A percentile compares a stretch with the other conserved stretches of the same genome.
Conservation (phyloP, 2,329 filamentous ascomycete species). For the Aspergillus flavus region DNA sequence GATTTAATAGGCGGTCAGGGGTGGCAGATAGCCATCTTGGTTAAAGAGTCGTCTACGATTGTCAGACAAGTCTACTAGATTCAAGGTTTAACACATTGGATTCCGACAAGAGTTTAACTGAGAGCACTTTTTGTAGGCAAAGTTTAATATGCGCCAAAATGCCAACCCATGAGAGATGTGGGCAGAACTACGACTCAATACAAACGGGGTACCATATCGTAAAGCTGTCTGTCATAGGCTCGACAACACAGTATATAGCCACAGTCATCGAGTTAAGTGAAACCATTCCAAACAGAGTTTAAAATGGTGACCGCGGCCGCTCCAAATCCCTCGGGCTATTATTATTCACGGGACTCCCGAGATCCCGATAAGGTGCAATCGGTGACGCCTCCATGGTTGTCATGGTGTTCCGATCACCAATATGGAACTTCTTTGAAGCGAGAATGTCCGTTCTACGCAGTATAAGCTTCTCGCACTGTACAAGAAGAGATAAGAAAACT, state of each 20-base stretch:
- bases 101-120: not conserved
- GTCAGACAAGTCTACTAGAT: too few relatives aligned
- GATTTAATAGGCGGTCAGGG: not conserved
- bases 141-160: not conserved
- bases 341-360: not conserved
- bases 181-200: not conserved
- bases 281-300: not conserved
- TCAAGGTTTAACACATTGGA: too few relatives aligned
- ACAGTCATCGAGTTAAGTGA: not conserved
- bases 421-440: slow-evolving; percentile 10
- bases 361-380: slow-evolving; percentile 14
- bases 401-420: not conserved
- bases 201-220: not conserved
- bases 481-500: not conserved
- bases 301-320: not conserved
- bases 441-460: slow-evolving; percentile 14
- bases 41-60: not conserved
- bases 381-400: not conserved
- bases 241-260: not conserved
- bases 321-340: not conserved
- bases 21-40: not conserved
- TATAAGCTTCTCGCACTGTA: not conserved
- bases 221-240: not conserved
- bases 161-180: not conserved
- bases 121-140: not conserved